Evolutionary conservation across 2,329 filamentous ascomycete genomes (phyloP).

Genomic region (Hymenoscyphus albidus): DNA sequence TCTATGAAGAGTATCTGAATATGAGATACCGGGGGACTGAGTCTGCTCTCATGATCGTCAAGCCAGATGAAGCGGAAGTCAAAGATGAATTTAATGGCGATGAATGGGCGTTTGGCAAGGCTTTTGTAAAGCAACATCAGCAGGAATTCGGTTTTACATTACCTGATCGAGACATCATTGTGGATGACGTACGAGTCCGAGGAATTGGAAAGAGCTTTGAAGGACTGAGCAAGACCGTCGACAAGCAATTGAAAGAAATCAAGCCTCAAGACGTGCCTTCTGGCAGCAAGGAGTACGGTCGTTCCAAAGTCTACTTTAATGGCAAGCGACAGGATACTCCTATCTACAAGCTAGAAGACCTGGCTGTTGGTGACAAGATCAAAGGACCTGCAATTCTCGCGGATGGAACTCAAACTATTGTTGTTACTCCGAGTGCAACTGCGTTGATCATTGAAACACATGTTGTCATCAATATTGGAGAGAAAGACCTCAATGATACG

Average conservation of each 20-base stretch:
- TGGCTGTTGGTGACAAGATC: conserved; percentile 68
- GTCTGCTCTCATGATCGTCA: conserved; percentile 84
- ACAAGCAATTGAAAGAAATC: conserved; percentile 73
- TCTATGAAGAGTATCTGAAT: conserved; percentile 90
- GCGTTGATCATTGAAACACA: conserved; percentile 81
- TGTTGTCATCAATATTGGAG: conserved; percentile 79
- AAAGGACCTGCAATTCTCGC: conserved; percentile 83
- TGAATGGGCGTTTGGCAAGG: conserved; percentile 78
- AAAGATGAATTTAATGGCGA: conserved; percentile 34
- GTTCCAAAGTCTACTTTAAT: conserved; percentile 76
- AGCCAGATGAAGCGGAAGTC: conserved; percentile 49
- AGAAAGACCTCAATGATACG: conserved; percentile 45
- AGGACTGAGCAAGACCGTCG: conserved; percentile 74
- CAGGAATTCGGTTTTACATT: conserved; percentile 93
- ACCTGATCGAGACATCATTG: conserved; percentile 78
- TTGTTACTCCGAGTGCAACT: conserved; percentile 73
- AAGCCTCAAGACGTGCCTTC: conserved; percentile 45
- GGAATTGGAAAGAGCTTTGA: conserved; percentile 87
- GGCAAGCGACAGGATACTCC: conserved; percentile 73
- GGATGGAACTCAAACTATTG: conserved; percentile 86
- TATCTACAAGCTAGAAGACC: conserved; percentile 75
- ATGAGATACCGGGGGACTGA: conserved; percentile 90
- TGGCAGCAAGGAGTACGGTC: conserved; percentile 60
- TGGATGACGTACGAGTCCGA: conserved; percentile 84
- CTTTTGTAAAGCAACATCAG: conserved; percentile 81